Percentiles rank a stretch among this genome's conserved stretches.
Evolutionary conservation across 176 grass and related monocot species (phyloP).

Genomic region (Puya raimondii): DNA sequence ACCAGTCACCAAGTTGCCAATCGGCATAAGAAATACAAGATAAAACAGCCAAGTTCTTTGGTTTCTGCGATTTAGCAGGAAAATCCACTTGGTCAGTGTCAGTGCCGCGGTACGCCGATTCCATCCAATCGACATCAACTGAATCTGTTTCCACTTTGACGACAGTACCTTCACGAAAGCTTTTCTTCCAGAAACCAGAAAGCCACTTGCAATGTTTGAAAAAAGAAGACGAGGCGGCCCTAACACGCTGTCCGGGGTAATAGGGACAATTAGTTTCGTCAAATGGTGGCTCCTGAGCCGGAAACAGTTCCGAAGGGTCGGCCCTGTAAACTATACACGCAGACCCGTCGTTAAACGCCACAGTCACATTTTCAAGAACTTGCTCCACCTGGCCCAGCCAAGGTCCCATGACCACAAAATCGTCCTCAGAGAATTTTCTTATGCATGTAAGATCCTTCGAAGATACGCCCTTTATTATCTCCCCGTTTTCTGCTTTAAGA

Average conservation of each 20-base stretch:
- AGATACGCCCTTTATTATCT: slow-evolving; percentile 48
- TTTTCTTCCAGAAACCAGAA: slow-evolving; percentile 75
- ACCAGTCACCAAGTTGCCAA: slow-evolving; percentile 96
- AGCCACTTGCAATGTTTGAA: slow-evolving; percentile 80
- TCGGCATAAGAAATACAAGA: slow-evolving; percentile 64
- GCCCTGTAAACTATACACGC: slow-evolving; percentile 74
- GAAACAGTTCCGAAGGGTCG: slow-evolving; percentile 59
- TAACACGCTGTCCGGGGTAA: slow-evolving; percentile 86
- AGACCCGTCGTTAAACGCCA: slow-evolving; percentile 87
- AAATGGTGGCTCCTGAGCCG: slow-evolving; percentile 40
- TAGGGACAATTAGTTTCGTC: slow-evolving; percentile 67
- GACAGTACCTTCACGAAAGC: slow-evolving; percentile 66
- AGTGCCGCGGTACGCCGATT: slow-evolving; percentile 51
- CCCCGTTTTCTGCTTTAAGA: slow-evolving; percentile 40
- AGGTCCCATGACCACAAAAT: slow-evolving; percentile 69
- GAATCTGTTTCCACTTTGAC: slow-evolving; percentile 71
- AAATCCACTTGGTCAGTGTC: slow-evolving; percentile 38
- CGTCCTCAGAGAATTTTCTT: slow-evolving; percentile 74
- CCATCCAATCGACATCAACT: slow-evolving; percentile 85
- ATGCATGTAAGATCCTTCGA: slow-evolving; percentile 66
- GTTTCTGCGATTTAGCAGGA: slow-evolving; percentile 69
- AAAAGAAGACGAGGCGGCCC: slow-evolving; percentile 69
- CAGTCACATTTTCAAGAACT: slow-evolving; percentile 84
- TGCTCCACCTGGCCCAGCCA: slow-evolving; percentile 93
- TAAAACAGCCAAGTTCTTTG: slow-evolving; percentile 75